Percentiles rank a stretch among this genome's conserved stretches.
Conservation (phyloP, 495 filamentous ascomycete species). For the Annulohypoxylon moriforme region DNA sequence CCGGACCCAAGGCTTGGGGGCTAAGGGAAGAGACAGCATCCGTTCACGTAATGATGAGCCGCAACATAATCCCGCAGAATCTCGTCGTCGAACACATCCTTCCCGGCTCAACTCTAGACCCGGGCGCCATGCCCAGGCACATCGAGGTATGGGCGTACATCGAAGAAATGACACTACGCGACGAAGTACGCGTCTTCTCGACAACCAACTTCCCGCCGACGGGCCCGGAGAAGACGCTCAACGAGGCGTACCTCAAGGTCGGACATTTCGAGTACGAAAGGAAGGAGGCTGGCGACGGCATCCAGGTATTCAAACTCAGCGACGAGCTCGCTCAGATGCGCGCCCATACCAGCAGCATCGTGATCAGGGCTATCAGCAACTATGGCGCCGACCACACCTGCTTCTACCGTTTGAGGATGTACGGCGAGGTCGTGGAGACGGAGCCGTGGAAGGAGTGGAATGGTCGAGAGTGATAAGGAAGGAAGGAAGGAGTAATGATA, state of each 20-base stretch:
- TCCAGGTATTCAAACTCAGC: slow-evolving; percentile 63
- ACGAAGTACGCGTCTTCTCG: slow-evolving; percentile 49
- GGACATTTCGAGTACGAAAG: slow-evolving; percentile 65
- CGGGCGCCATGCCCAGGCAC: slow-evolving; percentile 65
- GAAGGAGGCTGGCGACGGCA: slow-evolving; percentile 52
- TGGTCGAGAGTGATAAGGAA: neutral
- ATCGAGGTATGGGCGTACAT: slow-evolving; percentile 70
- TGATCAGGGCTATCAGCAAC: slow-evolving; percentile 65
- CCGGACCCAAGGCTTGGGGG: slow-evolving; percentile 47
- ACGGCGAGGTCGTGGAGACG: slow-evolving; percentile 56
- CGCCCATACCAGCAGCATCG: slow-evolving; percentile 54
- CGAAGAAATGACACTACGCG: slow-evolving; percentile 46
- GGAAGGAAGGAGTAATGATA: neutral
- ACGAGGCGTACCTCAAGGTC: slow-evolving; percentile 61
- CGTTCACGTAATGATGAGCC: slow-evolving; percentile 61
- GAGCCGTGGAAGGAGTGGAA: slow-evolving; percentile 7
- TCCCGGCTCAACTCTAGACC: slow-evolving; percentile 62
- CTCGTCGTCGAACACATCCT: slow-evolving; percentile 73
- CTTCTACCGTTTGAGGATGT: slow-evolving; percentile 69
- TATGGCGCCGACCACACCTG: slow-evolving; percentile 70
- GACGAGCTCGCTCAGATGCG: slow-evolving; percentile 50
- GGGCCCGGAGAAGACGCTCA: slow-evolving; percentile 30
- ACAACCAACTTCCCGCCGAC: slow-evolving; percentile 41
- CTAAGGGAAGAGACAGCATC: slow-evolving; percentile 46
- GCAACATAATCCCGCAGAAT: slow-evolving; percentile 63